Evolutionary conservation across 139 green algal species (phyloP).

Genomic region (Eudorina sp.): DNA sequence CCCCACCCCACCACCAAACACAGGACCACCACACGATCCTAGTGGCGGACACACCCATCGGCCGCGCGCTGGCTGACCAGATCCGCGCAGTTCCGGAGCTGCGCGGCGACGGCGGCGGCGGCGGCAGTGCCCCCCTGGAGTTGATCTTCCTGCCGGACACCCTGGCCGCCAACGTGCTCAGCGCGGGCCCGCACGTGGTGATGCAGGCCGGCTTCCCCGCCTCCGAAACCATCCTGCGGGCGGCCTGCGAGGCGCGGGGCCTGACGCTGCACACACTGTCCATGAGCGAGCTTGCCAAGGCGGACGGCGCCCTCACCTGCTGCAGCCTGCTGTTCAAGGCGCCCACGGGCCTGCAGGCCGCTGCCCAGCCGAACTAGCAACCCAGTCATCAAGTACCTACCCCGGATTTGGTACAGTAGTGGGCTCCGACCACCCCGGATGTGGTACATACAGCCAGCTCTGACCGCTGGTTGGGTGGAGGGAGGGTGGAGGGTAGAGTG

Average conservation of each 20-base stretch:
- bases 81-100: constrained; percentile 2
- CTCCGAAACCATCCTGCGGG: constrained; percentile 43
- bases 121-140: not conserved
- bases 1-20: no score
- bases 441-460: no score
- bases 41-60: constrained; percentile 36
- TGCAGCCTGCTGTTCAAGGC: constrained; percentile 57
- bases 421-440: no score
- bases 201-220: constrained; percentile 48
- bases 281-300: constrained; percentile 62
- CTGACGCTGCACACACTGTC: constrained; percentile 43
- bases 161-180: constrained; percentile 49
- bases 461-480: no score
- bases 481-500: no score
- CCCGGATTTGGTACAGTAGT: no score
- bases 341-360: no score
- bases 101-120: no score
- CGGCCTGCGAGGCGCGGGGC: constrained; percentile 1
- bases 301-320: constrained; percentile 63
- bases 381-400: no score
- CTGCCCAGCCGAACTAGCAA: no score
- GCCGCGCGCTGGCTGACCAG: constrained; percentile 15
- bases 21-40: constrained; percentile 39
- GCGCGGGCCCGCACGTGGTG: constrained; percentile 39
- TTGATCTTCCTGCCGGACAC: constrained; percentile 42